Evolutionary conservation across 495 filamentous ascomycete genomes (phyloP).

Genomic region (Podospora pseudoanserina): DNA sequence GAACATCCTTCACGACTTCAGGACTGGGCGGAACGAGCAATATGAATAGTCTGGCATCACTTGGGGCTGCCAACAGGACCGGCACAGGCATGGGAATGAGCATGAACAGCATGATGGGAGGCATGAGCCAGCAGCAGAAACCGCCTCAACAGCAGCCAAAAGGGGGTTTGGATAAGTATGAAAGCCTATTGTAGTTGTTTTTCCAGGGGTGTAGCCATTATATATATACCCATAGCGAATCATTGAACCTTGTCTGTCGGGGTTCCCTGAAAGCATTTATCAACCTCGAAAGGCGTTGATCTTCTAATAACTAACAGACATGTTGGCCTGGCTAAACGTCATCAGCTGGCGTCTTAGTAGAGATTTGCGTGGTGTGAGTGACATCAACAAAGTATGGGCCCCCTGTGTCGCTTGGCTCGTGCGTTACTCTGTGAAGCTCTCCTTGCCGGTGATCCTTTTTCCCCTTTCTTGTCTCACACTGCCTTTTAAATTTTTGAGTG

Average conservation of each 20-base stretch:
- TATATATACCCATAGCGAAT: neutral
- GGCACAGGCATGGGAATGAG: slow-evolving; percentile 23
- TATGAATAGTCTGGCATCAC: slow-evolving; percentile 14
- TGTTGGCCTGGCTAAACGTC: neutral
- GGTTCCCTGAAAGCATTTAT: neutral
- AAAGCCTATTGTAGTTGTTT: slow-evolving; percentile 63
- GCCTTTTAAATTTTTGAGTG: neutral
- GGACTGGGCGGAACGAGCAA: slow-evolving; percentile 15
- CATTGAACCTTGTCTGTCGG: neutral
- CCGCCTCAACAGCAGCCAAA: slow-evolving; percentile 31
- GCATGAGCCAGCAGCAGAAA: slow-evolving; percentile 26
- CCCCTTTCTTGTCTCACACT: neutral
- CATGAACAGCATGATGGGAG: slow-evolving; percentile 25
- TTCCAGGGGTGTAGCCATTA: neutral
- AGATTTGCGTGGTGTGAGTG: neutral
- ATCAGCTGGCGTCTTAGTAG: slow-evolving; percentile 3
- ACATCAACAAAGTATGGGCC: neutral
- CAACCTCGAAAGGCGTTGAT: too few species aligned
- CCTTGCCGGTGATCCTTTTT: neutral
- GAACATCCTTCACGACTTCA: slow-evolving; percentile 14
- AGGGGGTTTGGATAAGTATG: slow-evolving; percentile 71
- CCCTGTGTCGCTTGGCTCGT: slow-evolving; percentile 5
- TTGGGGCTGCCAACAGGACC: slow-evolving; percentile 1
- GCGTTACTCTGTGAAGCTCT: neutral
- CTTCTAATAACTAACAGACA: too few species aligned